Base-by-base conservation (phyloP, 805 yeast genomes). In the Priceomyces melissophilus region DNA sequence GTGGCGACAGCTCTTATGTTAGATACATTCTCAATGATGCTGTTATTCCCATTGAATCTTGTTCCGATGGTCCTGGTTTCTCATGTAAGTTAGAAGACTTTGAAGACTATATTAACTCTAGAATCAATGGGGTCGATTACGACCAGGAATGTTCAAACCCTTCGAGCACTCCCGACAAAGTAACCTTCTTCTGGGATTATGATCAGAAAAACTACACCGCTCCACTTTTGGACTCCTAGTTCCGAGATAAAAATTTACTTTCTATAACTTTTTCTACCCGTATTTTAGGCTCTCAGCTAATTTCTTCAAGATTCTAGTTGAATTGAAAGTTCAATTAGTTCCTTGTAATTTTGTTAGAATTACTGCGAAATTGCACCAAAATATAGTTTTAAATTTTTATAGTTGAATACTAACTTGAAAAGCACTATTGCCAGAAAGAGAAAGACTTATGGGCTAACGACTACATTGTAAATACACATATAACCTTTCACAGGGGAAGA, bases 151-250 rank as follows among this genome's bases (percentile, higher is more conserved):
- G 75, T 52, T 26, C 25, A 25, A 44, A 49, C 10, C 45, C 55
- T 13, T 6, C 38, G 48, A 13, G 43, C 52, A 13, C 27, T 11
- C 23, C 35, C 4, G 35, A 32, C 13, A 32, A 32, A 5, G 52
- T 69, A 32, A 56, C 70, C 1, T 70, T 70, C 50, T 69, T 62
- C 53, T 70, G 76, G 76, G 72, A 70, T 48, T 70, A 58, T 40
- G 37, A 48, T 4, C 14, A 14, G 9, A 36, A 23, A 10, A 43
- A 43, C 29, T 43, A 43, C 37, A 33, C 34, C 16, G 46, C 43
- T 23, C 15, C 43, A 20, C 42, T 43, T 30, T 25, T 39, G 26
- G 37, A 43, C 32, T 6, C 30, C 27, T 43, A 43, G 30, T 23
- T 4, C 10, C 12, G 12, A n/a, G n/a, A 4, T 23, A 11, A 10